Conservation (phyloP, 192 early-diverging fungal genomes). For the Phlyctochytrium arcticum region DNA sequence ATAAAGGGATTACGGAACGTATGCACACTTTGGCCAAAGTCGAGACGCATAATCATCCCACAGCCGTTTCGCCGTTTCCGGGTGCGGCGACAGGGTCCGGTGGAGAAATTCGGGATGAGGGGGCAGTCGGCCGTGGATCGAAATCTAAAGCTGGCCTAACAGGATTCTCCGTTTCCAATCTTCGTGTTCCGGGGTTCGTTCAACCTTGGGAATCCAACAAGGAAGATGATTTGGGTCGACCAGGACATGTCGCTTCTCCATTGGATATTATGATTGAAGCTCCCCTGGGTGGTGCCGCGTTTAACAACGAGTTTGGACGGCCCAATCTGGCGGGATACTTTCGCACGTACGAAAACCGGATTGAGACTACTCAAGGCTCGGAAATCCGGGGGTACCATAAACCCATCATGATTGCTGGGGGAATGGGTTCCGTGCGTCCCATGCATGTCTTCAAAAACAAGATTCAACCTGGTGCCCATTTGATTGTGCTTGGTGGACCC, state of each 20-base stretch:
- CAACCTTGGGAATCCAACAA: constrained; percentile 91
- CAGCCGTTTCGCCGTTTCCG: constrained; percentile 96
- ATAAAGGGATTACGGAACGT: constrained; percentile 59
- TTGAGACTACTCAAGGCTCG: constrained; percentile 44
- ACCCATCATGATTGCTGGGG: constrained; percentile 99
- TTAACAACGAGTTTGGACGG: constrained; percentile 99
- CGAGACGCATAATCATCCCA: constrained; percentile 99
- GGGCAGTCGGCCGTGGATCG: constrained; percentile 93
- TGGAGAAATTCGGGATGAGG: constrained; percentile 99
- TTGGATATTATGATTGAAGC: constrained; percentile 98
- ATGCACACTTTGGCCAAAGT: constrained; percentile 95
- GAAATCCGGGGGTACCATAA: constrained; percentile 98
- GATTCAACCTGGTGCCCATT: constrained; percentile 70
- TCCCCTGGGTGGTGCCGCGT: constrained; percentile 95
- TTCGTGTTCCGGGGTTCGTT: constrained; percentile 81
- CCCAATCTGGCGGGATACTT: constrained; percentile 95
- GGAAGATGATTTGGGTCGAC: constrained; percentile 75
- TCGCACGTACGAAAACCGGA: constrained; percentile 71
- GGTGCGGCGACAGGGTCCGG: constrained; percentile 98
- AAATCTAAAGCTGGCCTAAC: constrained; percentile 92
- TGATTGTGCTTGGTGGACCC: constrained; percentile 94
- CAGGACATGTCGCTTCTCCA: constrained; percentile 84
- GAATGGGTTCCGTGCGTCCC: constrained; percentile 87
- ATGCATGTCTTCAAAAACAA: constrained; percentile 84
- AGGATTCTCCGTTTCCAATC: constrained; percentile 93